Percentiles rank a stretch among this genome's conserved stretches.
Conservation (phyloP, 2,329 filamentous ascomycete genomes). For the Chalaropsis ovoidea region DNA sequence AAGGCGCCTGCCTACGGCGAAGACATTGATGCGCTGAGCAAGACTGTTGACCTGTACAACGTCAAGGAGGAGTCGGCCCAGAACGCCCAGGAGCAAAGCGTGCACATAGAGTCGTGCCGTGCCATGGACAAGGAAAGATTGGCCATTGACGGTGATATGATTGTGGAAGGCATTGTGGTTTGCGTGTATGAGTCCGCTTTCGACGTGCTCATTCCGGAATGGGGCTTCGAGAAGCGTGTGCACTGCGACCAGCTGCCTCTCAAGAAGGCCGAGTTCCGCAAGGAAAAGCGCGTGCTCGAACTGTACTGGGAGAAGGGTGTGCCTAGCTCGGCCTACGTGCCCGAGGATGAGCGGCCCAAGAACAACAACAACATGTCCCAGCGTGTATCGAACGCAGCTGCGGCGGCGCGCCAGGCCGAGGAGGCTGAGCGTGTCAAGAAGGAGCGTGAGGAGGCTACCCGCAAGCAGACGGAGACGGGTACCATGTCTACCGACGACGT, state of each 20-base stretch:
- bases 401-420: slow-evolving; percentile 69
- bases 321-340: slow-evolving; percentile 87
- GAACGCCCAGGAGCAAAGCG: slow-evolving; percentile 95
- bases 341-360: slow-evolving; percentile 92
- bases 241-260: slow-evolving; percentile 96
- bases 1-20: slow-evolving; percentile 53
- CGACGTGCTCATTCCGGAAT: slow-evolving; percentile 94
- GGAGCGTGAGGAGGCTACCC: slow-evolving; percentile 81
- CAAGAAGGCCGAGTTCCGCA: slow-evolving; percentile 98
- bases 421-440: slow-evolving; percentile 70
- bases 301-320: slow-evolving; percentile 99
- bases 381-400: slow-evolving; percentile 62
- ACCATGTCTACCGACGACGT: slow-evolving; percentile 89
- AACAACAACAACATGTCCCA: slow-evolving; percentile 62
- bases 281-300: slow-evolving; percentile 87
- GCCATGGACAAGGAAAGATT: slow-evolving; percentile 87
- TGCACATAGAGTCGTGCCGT: slow-evolving; percentile 95
- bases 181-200: slow-evolving; percentile 98
- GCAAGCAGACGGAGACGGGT: slow-evolving; percentile 87
- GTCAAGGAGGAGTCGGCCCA: slow-evolving; percentile 98
- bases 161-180: slow-evolving; percentile 90
- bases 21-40: slow-evolving; percentile 76
- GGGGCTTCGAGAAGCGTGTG: slow-evolving; percentile 97
- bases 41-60: slow-evolving; percentile 92
- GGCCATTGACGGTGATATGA: slow-evolving; percentile 78